Evolutionary conservation across 1,284 basidiomycete species (phyloP), one percentile per base, ranked within the genome.

Genomic region (Rhodotorula sp.): DNA sequence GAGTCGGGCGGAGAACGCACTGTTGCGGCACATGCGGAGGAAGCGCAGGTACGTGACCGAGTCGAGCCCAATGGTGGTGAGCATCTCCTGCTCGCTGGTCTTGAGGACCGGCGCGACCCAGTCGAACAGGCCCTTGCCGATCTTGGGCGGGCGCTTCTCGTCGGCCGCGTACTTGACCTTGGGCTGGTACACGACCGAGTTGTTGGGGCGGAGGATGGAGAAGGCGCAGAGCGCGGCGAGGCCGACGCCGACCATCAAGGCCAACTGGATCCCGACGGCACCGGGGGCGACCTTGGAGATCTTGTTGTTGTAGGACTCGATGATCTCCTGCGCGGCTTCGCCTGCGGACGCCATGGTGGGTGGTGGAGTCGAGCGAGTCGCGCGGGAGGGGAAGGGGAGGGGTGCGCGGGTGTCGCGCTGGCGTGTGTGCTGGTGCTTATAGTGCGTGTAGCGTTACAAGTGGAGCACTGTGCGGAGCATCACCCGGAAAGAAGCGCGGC

Each of bases 11-110:
- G 8, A 22, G 19, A 39, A 73, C 77, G 27, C 50, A 78, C 77
- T 84, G 84, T 87, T 88, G 37, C 94, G 88, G 79, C 91, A 86
- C 84, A 99, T 89, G 72, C 94, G 89, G 39, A 91, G 86, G 81
- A 99, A 97, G 34, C 95, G 90, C 29, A 99, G 87, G 82, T 92
- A 99, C 22, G 91, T 87, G 62, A 94, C 90, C 0, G 95, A 96
- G 81, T 99, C 97, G 32, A 97, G 87, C 27, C 86, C 96, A 78
- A 97, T 87, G 81, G 95, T 94, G 76, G 91, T 88, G 44, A 98
- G 85, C 57, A 98, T 87, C 76, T 94, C 90, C 39, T 90, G 88
- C 82, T 99, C 96, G 78, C 90, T 90, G 41, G 90, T 89, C 73
- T 88, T 87, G 62, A 94, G 79, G 32, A 98, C 86, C 3, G 96